Evolutionary conservation across 2,329 filamentous ascomycete genomes (phyloP), one percentile per base, ranked within the genome.

Genomic region (Biscogniauxia marginata): DNA sequence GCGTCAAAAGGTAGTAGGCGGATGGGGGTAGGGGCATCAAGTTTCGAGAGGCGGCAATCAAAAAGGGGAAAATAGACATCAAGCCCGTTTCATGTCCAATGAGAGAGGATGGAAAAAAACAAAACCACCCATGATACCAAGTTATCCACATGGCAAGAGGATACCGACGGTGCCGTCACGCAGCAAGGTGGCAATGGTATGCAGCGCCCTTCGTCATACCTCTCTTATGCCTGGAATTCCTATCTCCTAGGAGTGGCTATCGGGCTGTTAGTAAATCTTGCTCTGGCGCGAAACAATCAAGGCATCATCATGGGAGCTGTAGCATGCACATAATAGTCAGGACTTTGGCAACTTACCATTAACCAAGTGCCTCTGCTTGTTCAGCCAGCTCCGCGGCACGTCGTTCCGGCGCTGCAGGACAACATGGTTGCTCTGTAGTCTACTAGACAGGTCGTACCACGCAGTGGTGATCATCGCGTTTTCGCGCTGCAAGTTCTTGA

Each of bases 401-500:
- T 93, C 89, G 64, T 85, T 84, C 64, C 89, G 82, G 63, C 91
- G 79, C 69, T 92, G 88, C 60, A 96, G 75, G 53, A 90, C 85
- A 45, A 93, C 87, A 60, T 90, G 89, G 71, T 93, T 93, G 75
- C 89, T 92, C 74, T 95, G 90, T 64, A 96, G 74, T 51, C 91
- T 81, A 69, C 82, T 87, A 22, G 87, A 86, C 66, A 95, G 82
- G 72, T 93, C 90, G 74, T 93, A 93, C 90, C 90, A 96, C 2
- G 91, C 91, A n/a, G 86, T 89, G 22, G 87, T 80, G 66, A 96
- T 91, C 69, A 95, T 81, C 43, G 82, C 82, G 71, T 91, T 91
- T 73, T 96, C 91, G 64, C 88, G 84, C 70, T 89, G 83, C 57
- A 96, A 81, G 64, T 87, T 89, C 63, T 85, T 84, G 67, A 90